Conservation (phyloP, 139 green algal genomes). For the Coelastrella sp. region DNA sequence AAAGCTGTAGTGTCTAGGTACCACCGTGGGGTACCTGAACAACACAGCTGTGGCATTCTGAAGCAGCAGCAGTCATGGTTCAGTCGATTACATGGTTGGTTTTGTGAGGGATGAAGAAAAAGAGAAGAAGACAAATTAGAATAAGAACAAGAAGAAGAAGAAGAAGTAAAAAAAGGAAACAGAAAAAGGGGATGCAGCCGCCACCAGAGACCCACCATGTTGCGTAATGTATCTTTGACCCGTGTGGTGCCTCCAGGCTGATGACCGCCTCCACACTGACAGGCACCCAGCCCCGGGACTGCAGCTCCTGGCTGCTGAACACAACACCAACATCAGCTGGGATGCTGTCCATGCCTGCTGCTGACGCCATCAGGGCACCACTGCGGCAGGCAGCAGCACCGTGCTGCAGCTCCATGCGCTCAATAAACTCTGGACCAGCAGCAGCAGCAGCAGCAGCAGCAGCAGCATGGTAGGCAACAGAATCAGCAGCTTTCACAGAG, state of each 20-base stretch:
- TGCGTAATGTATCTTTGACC: conserved; percentile 44
- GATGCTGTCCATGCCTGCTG: conserved; percentile 73
- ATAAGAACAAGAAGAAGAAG: too few relatives aligned
- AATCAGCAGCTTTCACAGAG: too few relatives aligned
- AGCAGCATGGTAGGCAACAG: background rate
- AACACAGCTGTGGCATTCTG: too few relatives aligned
- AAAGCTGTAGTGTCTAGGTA: too few relatives aligned
- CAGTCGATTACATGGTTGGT: too few relatives aligned
- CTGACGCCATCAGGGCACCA: conserved; percentile 62
- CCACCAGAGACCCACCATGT: conserved; percentile 39
- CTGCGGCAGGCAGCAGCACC: conserved; percentile 44
- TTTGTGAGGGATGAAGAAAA: too few relatives aligned
- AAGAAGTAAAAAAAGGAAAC: too few relatives aligned
- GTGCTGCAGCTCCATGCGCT: conserved; percentile 70
- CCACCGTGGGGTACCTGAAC: too few relatives aligned
- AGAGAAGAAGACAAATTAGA: too few relatives aligned
- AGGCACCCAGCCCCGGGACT: conserved; percentile 30
- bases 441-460: background rate
- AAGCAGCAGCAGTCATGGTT: too few relatives aligned
- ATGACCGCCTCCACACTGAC: conserved; percentile 46
- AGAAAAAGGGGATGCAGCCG: too few relatives aligned
- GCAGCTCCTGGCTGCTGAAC: conserved; percentile 4
- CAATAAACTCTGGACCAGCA: conserved; percentile 76
- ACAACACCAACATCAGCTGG: conserved; percentile 49
- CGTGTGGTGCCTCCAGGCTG: conserved; percentile 6